A percentile compares a stretch with the other conserved stretches of the same genome.
Conservation (phyloP, 106 monocot genomes). For the Chionographis japonica region DNA sequence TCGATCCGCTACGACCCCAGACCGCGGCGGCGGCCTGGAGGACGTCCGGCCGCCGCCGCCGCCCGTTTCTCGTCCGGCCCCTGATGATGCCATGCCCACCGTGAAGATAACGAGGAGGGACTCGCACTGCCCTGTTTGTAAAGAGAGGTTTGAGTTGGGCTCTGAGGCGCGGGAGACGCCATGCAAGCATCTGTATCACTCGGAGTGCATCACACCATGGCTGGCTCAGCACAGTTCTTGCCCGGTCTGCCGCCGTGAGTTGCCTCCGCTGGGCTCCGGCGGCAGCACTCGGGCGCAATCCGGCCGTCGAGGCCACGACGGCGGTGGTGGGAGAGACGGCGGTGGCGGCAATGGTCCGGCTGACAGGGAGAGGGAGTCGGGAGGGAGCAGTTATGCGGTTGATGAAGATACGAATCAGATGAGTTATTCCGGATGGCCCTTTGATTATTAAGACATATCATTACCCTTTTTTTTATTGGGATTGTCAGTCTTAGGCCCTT, state of each 20-base stretch:
- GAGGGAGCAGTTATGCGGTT: constrained; percentile 21
- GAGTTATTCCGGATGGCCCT: constrained; percentile 53
- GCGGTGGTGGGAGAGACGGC: constrained; percentile 5
- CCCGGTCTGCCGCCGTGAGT: constrained; percentile 70
- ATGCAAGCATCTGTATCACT: constrained; percentile 82
- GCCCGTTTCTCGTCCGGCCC: constrained; percentile 60
- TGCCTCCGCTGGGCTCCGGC: constrained; percentile 32
- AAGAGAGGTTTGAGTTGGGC: constrained; percentile 80
- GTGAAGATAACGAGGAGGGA: constrained; percentile 67
- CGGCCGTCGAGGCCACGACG: constrained; percentile 10
- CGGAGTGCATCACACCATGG: constrained; percentile 88
- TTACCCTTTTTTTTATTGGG: neutral
- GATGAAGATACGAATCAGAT: constrained; percentile 35
- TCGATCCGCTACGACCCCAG: constrained; percentile 1
- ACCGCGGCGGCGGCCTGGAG: constrained; percentile 33
- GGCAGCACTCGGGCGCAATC: constrained; percentile 8
- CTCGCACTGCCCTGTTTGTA: constrained; percentile 84
- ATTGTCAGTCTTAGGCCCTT: too few species aligned
- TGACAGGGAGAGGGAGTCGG: constrained; percentile 11
- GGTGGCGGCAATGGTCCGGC: neutral
- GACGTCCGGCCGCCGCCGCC: constrained; percentile 52
- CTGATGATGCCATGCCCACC: constrained; percentile 68
- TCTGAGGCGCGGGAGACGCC: constrained; percentile 73
- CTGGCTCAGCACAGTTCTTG: constrained; percentile 85
- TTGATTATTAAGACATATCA: constrained; percentile 23